Conservation (phyloP, 2,329 filamentous ascomycete genomes). For the Cladosporium sp. region DNA sequence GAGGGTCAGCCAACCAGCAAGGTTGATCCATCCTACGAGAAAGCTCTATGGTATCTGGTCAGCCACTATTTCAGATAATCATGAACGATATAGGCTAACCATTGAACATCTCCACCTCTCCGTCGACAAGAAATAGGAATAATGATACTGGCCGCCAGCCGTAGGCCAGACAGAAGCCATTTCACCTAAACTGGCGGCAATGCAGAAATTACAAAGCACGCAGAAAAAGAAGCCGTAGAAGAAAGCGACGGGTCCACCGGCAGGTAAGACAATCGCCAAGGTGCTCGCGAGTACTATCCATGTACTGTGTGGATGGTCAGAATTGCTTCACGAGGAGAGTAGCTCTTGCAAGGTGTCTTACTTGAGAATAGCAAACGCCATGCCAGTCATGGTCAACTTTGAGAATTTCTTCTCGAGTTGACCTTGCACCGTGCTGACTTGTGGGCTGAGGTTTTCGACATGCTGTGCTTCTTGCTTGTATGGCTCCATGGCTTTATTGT, state of each 20-base stretch:
- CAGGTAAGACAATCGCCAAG: conserved; percentile 57
- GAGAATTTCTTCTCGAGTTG: conserved; percentile 50
- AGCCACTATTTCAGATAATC: not conserved
- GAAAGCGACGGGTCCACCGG: conserved; percentile 62
- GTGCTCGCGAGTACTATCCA: conserved; percentile 55
- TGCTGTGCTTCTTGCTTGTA: not conserved
- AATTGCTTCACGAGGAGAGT: not conserved
- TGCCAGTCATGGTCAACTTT: conserved; percentile 51
- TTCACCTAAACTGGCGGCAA: conserved; percentile 63
- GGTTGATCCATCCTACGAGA: conserved; percentile 56
- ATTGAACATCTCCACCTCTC: not conserved
- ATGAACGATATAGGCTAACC: not conserved
- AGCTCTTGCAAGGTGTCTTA: conserved; percentile 27
- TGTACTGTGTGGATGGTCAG: conserved; percentile 18
- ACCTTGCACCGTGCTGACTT: not conserved
- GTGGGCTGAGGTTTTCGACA: not conserved
- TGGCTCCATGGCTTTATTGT: not conserved
- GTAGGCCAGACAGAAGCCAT: conserved; percentile 63
- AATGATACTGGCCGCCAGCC: conserved; percentile 59
- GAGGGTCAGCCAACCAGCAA: conserved; percentile 61
- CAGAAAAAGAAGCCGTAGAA: conserved; percentile 58
- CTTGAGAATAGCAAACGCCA: conserved; percentile 56
- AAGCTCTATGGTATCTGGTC: not conserved
- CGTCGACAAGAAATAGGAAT: not conserved
- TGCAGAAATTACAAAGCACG: conserved; percentile 60